Evolutionary conservation across 305 asterid genomes (phyloP), one percentile per base, ranked within the genome.

Genomic region (Ajuga reptans): DNA sequence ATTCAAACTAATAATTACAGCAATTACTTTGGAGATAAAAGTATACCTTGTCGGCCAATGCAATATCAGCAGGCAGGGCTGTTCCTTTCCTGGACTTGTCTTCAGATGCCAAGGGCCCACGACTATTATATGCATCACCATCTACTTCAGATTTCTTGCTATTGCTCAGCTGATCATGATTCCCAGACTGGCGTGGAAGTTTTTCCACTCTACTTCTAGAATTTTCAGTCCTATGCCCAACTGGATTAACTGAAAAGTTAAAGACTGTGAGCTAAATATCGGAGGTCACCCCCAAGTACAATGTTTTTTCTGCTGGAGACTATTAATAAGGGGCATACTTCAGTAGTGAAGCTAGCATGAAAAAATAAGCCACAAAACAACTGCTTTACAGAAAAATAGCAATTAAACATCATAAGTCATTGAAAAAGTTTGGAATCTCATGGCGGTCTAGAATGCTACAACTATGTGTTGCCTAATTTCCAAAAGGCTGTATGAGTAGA

Each of bases 41-140:
- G 60, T 78, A 39, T 62, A 91, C 97, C 96, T 91, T 89, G 47
- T 86, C 84, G 42, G 80, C 49, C 16, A 74, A 52, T 54, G 78
- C 64, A 47, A 43, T 54, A 75, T 84, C 87, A 63, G 74, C 62
- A 50, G 81, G 71, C 16, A 52, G 57, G 76, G 55, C 64, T 47
- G 21, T 77, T 58, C 82, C 78, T 78, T 78, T 78, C 74, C 71
- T 78, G 33, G 82, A 70, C 72, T 74, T 79, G 50, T 84, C 85
- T 79, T 78, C 91, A 51, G 64, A 58, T 60, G 65, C 73, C 45
- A 58, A 42, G 37, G 63, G 58, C 64, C 66, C 75, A 49, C 49
- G 75, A 46, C 75, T 79, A 51, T 81, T 72, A 72, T 78, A 76
- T 72, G 69, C 64, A 64, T 72, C 67, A 50, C 50, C 77, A 74